phyloP scores from a whole-genome alignment of 169 alveolate species.

The Plasmodium berghei region DNA sequence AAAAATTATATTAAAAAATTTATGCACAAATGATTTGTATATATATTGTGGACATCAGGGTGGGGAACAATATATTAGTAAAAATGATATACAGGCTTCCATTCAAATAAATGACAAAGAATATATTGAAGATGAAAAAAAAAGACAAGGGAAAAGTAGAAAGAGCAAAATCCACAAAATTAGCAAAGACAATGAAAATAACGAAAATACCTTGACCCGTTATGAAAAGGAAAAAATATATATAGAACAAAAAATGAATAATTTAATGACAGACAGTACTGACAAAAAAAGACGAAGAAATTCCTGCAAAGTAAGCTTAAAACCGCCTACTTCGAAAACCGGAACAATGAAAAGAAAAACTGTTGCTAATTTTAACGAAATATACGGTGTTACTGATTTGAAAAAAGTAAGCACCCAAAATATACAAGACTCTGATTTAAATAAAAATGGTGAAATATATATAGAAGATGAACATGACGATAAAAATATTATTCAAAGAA shows the following conservation, averaged over 20 bases:
- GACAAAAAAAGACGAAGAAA: conserved; percentile 26
- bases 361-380: conserved; percentile 12
- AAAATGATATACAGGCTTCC: conserved; percentile 76
- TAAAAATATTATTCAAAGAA: neutral
- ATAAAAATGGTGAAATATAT: neutral
- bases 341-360: conserved; percentile 32
- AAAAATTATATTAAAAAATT: conserved; percentile 43
- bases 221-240: neutral
- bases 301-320: conserved; percentile 8
- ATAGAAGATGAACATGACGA: conserved; percentile 3
- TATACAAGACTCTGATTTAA: conserved; percentile 2
- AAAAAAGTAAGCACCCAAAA: neutral
- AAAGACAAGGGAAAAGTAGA: neutral
- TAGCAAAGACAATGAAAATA: neutral
- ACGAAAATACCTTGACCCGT: neutral
- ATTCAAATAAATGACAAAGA: conserved; percentile 5
- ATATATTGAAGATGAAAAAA: neutral
- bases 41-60: conserved; percentile 86
- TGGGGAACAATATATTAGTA: conserved; percentile 80
- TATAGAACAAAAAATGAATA: neutral
- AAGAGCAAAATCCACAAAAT: neutral
- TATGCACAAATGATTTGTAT: conserved; percentile 77
- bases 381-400: neutral
- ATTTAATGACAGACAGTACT: neutral
- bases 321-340: conserved; percentile 4